Evolutionary conservation across 2,329 filamentous ascomycete species (phyloP), one percentile per base, ranked within the genome.

Genomic region (Ceratocystis cacaofunesta): DNA sequence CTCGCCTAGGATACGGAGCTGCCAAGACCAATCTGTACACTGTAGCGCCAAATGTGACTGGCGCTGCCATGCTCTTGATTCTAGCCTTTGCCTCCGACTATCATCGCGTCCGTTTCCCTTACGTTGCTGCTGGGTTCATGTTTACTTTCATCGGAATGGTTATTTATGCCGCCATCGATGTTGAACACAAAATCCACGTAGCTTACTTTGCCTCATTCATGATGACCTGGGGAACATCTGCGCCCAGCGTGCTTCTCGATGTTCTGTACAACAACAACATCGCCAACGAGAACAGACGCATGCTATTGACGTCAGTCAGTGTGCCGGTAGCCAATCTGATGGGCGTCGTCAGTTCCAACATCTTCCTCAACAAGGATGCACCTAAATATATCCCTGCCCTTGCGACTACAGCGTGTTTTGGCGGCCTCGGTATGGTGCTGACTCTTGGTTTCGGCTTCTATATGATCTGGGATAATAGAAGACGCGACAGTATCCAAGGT

Each of bases 141-240:
- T 83, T 92, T 69, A 90, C 88, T 0, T 88, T 91, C 71, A 80
- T 82, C 61, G 89, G 89, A 3, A 90, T 92, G 76, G 83, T 91
- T 73, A 88, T 92, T 71, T 92, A 88, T 70, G 86, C 87, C 0
- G 79, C 85, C 22, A 86, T 92, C 66, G 79, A 85, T 69, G 83
- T 90, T 17, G 73, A 82, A 46, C 70, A 76, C 2, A 77, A 87
- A 48, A 73, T 87, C n/a, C 78, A 80, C 2, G 78, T 90, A 1
- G 88, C 87, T 0, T 91, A 91, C 71, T 90, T 85, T 69, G 86
- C 87, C 4, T 85, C 82, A 65, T 92, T 91, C 73, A 88, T 91
- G 85, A 90, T 91, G 86, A 87, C 85, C 10, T 90, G 87, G 85
- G 88, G 88, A 17, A 90, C 87, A 0, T 86, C 84, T 0, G 87